phyloP scores from a whole-genome alignment of 805 yeast species.

The baker's yeast (Saccharomyces cerevisiae) region DNA sequence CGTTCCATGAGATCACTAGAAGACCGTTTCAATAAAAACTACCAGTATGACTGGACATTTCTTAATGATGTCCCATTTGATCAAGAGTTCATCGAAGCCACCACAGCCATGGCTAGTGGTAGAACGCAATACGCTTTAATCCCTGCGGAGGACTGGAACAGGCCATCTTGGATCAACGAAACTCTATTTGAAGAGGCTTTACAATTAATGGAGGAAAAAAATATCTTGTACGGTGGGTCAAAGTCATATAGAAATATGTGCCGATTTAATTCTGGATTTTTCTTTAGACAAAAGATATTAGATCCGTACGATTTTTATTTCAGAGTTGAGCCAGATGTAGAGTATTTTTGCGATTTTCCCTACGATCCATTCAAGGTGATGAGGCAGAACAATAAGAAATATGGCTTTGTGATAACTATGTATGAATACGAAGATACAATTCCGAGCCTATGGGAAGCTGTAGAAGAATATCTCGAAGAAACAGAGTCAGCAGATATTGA shows the following conservation, averaged over 20 bases:
- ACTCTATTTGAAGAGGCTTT: slow-evolving; percentile 43
- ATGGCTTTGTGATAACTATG: slow-evolving; percentile 80
- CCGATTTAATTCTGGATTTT: slow-evolving; percentile 84
- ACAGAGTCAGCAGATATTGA: slow-evolving; percentile 43
- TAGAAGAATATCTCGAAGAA: slow-evolving; percentile 53
- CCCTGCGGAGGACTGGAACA: slow-evolving; percentile 66
- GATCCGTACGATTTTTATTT: slow-evolving; percentile 79
- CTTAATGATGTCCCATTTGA: slow-evolving; percentile 66
- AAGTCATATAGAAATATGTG: slow-evolving; percentile 87
- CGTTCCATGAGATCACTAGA: slow-evolving; percentile 69
- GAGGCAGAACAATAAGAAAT: slow-evolving; percentile 67
- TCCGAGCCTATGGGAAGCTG: slow-evolving; percentile 71
- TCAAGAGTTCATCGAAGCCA: slow-evolving; percentile 51
- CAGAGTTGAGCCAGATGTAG: slow-evolving; percentile 90
- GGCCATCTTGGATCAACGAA: slow-evolving; percentile 62
- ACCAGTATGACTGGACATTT: slow-evolving; percentile 71
- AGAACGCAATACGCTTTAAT: slow-evolving; percentile 56
- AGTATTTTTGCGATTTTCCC: slow-evolving; percentile 74
- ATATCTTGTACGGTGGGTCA: slow-evolving; percentile 58
- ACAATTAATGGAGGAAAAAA: slow-evolving; percentile 36
- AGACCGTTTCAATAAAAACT: slow-evolving; percentile 61
- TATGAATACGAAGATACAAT: slow-evolving; percentile 80
- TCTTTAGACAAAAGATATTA: slow-evolving; percentile 70
- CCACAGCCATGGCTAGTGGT: slow-evolving; percentile 56
- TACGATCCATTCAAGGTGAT: slow-evolving; percentile 81